phyloP scores from a whole-genome alignment of 83 land plant species.

The Thuja plicata region DNA sequence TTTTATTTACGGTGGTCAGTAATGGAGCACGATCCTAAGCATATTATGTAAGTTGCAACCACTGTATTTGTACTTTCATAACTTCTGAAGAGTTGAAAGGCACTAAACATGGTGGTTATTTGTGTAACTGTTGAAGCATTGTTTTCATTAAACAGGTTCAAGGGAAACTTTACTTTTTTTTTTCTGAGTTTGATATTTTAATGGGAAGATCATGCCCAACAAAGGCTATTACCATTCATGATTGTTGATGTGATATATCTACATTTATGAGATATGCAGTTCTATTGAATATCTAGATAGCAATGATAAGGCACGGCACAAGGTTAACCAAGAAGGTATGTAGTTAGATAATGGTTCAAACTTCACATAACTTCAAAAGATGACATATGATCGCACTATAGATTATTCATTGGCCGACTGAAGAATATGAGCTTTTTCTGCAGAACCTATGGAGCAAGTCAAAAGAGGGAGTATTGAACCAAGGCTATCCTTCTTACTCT shows the following conservation, averaged over 20 bases:
- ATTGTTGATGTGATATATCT: background rate
- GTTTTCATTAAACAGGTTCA: background rate
- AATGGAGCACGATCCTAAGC: constrained; percentile 97
- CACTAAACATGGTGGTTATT: background rate
- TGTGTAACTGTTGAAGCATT: background rate
- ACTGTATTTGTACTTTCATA: background rate
- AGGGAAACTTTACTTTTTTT: background rate
- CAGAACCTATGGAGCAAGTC: background rate
- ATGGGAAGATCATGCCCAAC: background rate
- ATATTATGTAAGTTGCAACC: constrained; percentile 70
- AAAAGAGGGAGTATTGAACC: background rate
- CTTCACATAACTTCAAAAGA: background rate
- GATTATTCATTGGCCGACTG: background rate
- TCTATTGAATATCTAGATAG: background rate
- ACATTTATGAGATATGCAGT: background rate
- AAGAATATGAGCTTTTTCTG: background rate
- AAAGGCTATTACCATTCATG: background rate
- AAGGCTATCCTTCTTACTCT: background rate
- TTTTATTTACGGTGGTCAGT: constrained; percentile 95
- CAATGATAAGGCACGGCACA: background rate
- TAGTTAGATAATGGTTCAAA: background rate
- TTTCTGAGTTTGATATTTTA: background rate
- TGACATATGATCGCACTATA: background rate
- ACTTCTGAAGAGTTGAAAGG: background rate
- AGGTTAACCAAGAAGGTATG: background rate